These are phyloP conservation scores for Coemansia sp. DNA, from an alignment of 192 early-diverging fungal genomes.

Conservation along the genomic window DNA sequence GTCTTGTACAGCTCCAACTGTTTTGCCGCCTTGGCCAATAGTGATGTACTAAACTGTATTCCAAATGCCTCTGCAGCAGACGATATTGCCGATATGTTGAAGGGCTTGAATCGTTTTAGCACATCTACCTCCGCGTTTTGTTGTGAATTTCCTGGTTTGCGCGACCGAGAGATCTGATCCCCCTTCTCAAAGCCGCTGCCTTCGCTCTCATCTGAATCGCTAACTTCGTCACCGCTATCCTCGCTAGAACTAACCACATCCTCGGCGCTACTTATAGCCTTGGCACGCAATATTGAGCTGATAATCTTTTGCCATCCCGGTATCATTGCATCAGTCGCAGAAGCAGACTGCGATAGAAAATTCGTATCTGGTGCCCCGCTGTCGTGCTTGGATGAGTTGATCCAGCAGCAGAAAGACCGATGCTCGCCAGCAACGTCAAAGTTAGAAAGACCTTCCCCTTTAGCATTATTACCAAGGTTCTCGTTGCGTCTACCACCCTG, in stretches of 20 bases:
- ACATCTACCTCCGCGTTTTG: not conserved
- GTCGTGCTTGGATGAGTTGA: constrained; percentile 12
- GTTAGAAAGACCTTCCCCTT: not conserved
- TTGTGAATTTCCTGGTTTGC: not conserved
- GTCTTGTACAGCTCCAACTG: constrained; percentile 11
- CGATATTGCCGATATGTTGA: constrained; percentile 53
- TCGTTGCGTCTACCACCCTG: not conserved
- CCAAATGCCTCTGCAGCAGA: constrained; percentile 56
- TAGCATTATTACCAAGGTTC: not conserved
- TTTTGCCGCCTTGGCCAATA: constrained; percentile 26
- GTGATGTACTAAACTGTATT: constrained; percentile 42
- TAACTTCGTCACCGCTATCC: constrained; percentile 5
- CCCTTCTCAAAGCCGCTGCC: not conserved
- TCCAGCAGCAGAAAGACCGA: constrained; percentile 56
- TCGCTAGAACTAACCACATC: constrained; percentile 12
- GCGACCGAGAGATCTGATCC: not conserved
- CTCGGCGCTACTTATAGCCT: constrained; percentile 18
- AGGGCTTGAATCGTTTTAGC: constrained; percentile 38
- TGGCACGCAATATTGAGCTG: constrained; percentile 42
- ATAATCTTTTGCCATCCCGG: constrained; percentile 50
- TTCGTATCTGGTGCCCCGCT: not conserved
- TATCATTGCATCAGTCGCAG: constrained; percentile 10
- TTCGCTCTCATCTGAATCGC: constrained; percentile 11
- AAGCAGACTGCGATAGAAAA: not conserved
- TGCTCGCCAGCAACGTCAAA: constrained; percentile 49